Percentiles rank a stretch among this genome's conserved stretches.
These are phyloP conservation scores for Sclerotinia spermophila DNA, from an alignment of 2,329 filamentous ascomycete genomes.

Conservation along the genomic window DNA sequence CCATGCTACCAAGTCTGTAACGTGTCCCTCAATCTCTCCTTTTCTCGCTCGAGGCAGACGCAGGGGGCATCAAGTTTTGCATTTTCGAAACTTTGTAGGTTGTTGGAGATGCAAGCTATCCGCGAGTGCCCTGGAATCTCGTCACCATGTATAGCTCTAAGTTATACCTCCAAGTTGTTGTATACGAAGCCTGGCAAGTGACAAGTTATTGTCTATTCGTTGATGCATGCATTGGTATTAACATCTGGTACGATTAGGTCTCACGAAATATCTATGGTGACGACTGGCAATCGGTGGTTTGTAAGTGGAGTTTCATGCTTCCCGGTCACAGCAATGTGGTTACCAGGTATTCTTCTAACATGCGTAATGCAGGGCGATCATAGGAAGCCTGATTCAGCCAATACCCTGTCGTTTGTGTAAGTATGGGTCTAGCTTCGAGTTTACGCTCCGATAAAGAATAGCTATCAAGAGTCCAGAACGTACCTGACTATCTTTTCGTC, in stretches of 20 bases:
- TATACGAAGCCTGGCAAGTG: not conserved
- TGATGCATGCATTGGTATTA: not conserved
- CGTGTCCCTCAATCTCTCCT: not conserved
- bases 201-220: not conserved
- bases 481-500: conserved; percentile 98
- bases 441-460: not conserved
- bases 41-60: conserved; percentile 2
- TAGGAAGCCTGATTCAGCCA: conserved; percentile 60
- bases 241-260: not conserved
- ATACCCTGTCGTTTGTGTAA: conserved; percentile 45
- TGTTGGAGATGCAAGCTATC: not conserved
- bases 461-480: conserved; percentile 23
- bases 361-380: conserved; percentile 32
- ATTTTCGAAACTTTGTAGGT: not conserved
- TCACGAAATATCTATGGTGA: not conserved
- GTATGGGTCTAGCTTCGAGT: conserved; percentile 27
- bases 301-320: not conserved
- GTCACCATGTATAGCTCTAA: not conserved
- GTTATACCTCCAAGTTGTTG: not conserved
- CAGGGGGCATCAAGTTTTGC: not conserved
- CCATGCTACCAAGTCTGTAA: conserved; percentile 2
- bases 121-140: not conserved
- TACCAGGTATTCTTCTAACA: not conserved
- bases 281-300: not conserved
- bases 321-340: not conserved